These are phyloP conservation scores for Arthrocladium fulminans DNA, from an alignment of 2,329 filamentous ascomycete genomes.

Conservation along the genomic window DNA sequence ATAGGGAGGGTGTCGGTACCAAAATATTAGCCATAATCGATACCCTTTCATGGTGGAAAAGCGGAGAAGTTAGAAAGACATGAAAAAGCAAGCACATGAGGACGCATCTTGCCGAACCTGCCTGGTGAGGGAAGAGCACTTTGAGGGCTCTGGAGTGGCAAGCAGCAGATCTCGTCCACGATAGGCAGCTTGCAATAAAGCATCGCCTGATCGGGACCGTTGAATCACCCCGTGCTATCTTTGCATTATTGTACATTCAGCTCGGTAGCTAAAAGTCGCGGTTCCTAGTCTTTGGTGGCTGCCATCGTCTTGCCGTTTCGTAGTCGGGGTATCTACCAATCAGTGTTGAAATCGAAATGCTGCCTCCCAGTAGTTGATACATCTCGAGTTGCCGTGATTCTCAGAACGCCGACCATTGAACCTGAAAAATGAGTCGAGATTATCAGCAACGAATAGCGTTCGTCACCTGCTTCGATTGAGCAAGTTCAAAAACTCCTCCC, in stretches of 20 bases:
- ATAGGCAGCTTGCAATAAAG: no score
- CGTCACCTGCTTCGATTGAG: constrained; percentile 42
- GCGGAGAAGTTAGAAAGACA: no score
- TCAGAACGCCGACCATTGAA: background rate
- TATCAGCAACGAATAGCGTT: no score
- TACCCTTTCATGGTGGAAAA: no score
- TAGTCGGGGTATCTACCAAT: background rate
- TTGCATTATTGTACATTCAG: background rate
- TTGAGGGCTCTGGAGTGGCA: no score
- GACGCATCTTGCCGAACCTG: no score
- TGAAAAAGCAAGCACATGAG: no score
- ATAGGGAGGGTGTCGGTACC: no score
- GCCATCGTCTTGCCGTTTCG: background rate
- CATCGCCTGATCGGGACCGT: no score
- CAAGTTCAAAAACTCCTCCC: constrained; percentile 89
- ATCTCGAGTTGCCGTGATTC: background rate
- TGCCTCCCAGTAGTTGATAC: background rate
- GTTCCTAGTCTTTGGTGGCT: background rate
- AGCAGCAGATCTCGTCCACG: no score
- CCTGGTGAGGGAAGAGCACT: no score
- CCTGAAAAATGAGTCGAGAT: background rate
- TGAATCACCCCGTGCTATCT: background rate
- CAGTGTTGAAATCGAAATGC: background rate
- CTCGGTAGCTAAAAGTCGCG: background rate
- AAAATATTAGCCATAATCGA: no score